Conservation (phyloP, 2,329 filamentous ascomycete species). For the Verticillium nubilum region DNA sequence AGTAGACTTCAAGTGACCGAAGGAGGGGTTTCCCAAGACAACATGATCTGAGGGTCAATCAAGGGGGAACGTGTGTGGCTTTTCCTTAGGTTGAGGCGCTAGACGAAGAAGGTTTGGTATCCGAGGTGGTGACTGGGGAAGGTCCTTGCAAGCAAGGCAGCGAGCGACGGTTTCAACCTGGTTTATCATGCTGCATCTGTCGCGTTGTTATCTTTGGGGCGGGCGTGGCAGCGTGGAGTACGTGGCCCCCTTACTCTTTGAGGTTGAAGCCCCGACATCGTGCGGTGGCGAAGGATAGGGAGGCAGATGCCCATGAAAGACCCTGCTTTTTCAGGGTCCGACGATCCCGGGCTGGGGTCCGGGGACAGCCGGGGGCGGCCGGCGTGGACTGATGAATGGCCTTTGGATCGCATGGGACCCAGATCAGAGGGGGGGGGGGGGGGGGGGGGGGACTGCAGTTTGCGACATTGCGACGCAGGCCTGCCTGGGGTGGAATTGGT, state of each 20-base stretch:
- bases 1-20: neutral
- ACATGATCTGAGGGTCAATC: neutral
- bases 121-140: neutral
- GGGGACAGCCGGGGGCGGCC: neutral
- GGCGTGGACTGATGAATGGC: neutral
- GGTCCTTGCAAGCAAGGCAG: neutral
- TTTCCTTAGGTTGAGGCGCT: neutral
- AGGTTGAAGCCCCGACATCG: neutral
- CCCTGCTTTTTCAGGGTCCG: neutral
- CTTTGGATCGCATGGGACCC: neutral
- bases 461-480: too few species aligned
- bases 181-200: neutral
- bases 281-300: neutral
- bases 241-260: neutral
- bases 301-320: neutral
- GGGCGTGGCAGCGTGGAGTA: neutral
- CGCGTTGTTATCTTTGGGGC: neutral
- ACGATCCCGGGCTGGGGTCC: neutral
- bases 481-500: too few species aligned
- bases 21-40: neutral
- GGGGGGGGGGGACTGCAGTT: too few species aligned
- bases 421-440: neutral
- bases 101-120: neutral
- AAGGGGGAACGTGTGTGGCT: neutral
- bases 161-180: neutral